A percentile compares a stretch with the other conserved stretches of the same genome.
phyloP scores from a whole-genome alignment of 2,329 filamentous ascomycete species.

The Botrytis aclada region DNA sequence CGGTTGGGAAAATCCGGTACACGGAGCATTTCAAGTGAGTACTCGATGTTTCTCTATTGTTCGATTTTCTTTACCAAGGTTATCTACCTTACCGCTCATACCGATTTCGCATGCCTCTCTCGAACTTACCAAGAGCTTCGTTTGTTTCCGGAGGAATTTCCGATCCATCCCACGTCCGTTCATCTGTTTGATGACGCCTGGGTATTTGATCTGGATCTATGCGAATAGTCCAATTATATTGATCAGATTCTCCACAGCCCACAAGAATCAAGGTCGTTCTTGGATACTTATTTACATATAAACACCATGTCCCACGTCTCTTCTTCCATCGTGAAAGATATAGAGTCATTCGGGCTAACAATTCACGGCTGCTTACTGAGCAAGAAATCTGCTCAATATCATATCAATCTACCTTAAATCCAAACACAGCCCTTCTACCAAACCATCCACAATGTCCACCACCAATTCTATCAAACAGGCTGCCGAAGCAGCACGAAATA shows the following conservation, averaged over 20 bases:
- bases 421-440: neutral
- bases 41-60: neutral
- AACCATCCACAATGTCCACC: conserved; percentile 29
- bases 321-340: neutral
- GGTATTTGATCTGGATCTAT: neutral
- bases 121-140: neutral
- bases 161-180: neutral
- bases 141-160: neutral
- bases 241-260: neutral
- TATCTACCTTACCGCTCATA: neutral
- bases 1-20: conserved; percentile 4
- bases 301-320: neutral
- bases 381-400: conserved; percentile 11
- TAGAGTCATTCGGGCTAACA: conserved; percentile 2
- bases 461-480: conserved; percentile 42
- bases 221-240: neutral
- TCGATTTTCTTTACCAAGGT: neutral
- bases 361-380: neutral
- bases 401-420: conserved; percentile 22
- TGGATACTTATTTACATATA: conserved; percentile 1
- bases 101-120: neutral
- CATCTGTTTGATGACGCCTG: neutral
- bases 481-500: conserved; percentile 55
- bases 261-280: conserved; percentile 5
- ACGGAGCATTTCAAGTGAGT: conserved; percentile 14